Evolutionary conservation across 139 green algal species (phyloP).

Genomic region (Parachlorella kessleri): DNA sequence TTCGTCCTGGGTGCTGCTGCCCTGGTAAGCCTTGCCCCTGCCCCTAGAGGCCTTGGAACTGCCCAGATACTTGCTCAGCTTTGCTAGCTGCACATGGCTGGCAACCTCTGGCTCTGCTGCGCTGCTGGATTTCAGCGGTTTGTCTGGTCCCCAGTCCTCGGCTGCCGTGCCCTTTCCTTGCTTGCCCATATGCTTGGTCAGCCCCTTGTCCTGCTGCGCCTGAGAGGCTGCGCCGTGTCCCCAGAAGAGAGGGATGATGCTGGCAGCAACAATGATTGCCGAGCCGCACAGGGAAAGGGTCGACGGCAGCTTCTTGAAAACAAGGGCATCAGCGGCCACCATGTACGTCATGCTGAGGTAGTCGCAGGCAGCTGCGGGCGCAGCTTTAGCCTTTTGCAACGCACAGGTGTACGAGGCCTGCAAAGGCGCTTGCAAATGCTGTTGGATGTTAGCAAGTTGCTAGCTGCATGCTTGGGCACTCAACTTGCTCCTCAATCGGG

Average conservation of each 20-base stretch:
- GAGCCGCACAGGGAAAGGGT: neutral
- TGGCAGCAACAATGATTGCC: neutral
- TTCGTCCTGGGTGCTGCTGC: slow-evolving; percentile 1
- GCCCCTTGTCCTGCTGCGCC: slow-evolving; percentile 1
- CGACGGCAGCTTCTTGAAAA: slow-evolving; percentile 1
- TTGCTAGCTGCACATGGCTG: neutral
- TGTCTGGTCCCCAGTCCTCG: too few relatives aligned
- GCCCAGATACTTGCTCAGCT: neutral
- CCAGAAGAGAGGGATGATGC: neutral
- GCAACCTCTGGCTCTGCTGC: neutral
- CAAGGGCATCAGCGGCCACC: slow-evolving; percentile 2
- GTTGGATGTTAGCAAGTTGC: neutral
- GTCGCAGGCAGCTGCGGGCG: slow-evolving; percentile 2
- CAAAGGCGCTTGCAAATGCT: neutral
- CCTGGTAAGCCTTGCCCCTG: neutral
- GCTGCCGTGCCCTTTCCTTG: too few relatives aligned
- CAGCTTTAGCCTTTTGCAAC: neutral
- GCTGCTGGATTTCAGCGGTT: neutral
- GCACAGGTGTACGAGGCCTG: neutral
- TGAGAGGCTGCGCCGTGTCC: neutral
- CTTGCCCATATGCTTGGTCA: too few relatives aligned
- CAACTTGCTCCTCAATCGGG: neutral
- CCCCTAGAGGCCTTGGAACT: neutral
- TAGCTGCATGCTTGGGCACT: neutral
- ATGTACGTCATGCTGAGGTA: neutral